A percentile compares a stretch with the other conserved stretches of the same genome.
Evolutionary conservation across 495 filamentous ascomycete species (phyloP).

Genomic region (Hyaloscypha variabilis): DNA sequence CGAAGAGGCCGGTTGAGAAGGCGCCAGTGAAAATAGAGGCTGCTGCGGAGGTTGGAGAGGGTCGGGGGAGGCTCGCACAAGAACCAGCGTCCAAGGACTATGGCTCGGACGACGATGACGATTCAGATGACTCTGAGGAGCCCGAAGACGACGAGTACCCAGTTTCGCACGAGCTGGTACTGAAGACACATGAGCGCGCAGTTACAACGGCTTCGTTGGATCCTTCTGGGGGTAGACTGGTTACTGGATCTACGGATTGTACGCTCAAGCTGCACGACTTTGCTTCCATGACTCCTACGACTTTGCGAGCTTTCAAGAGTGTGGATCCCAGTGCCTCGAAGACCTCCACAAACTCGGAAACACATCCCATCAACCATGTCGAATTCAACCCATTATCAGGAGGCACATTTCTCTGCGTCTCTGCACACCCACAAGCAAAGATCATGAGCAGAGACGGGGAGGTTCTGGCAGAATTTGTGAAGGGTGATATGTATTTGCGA

Average conservation of each 20-base stretch:
- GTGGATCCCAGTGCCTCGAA: constrained; percentile 85
- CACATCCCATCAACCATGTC: constrained; percentile 83
- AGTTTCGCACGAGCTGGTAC: constrained; percentile 86
- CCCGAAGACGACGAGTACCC: constrained; percentile 88
- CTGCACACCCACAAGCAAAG: constrained; percentile 85
- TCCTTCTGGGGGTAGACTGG: constrained; percentile 78
- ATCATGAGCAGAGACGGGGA: constrained; percentile 89
- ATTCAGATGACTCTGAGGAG: constrained; percentile 59
- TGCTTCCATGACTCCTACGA: constrained; percentile 91
- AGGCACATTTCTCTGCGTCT: constrained; percentile 79
- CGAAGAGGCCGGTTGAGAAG: constrained; percentile 58
- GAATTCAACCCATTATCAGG: constrained; percentile 85
- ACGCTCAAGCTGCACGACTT: constrained; percentile 94
- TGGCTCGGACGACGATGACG: constrained; percentile 49
- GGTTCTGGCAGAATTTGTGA: constrained; percentile 80
- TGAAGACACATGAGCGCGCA: constrained; percentile 90
- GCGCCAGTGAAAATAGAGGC: constrained; percentile 32
- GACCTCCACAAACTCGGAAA: constrained; percentile 68
- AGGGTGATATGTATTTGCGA: constrained; percentile 96
- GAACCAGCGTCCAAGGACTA: constrained; percentile 37
- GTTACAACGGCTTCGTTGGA: constrained; percentile 84
- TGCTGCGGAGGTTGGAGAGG: constrained; percentile 9
- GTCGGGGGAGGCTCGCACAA: constrained; percentile 16
- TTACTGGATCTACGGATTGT: constrained; percentile 89
- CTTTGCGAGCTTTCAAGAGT: constrained; percentile 88